Base-by-base conservation (phyloP, 2,329 filamentous ascomycete genomes). In the Sporothrix schenckii region DNA sequence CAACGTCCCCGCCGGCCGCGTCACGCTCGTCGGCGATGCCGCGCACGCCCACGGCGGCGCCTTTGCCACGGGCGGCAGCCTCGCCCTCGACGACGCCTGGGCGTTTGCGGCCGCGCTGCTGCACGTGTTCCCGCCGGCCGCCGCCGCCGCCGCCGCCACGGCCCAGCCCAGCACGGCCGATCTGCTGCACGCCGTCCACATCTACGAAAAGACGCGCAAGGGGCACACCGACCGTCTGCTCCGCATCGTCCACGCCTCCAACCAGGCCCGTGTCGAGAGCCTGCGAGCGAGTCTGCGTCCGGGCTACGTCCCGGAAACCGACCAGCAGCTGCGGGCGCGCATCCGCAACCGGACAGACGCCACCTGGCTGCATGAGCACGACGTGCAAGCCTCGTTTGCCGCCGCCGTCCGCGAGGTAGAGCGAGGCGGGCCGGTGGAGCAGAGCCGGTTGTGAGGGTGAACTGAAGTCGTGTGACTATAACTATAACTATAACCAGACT, bases 341-440 rank as follows among this genome's bases (percentile, higher is more conserved):
- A 79, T 83, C 73, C 76, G 72, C 30, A 78, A 73, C 24, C 76
- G 82, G 4, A 75, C 77, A 2, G 78, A 83, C 69, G 78, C 79
- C 5, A 77, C 74, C 19, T 84, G 82, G 83, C 77, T 85, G 41
- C 80, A 81, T 24, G 82, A 84, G 72, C 82, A 85, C 74, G 81
- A 84, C 74, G 82, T 84, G 3, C 30, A 53, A 34, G 72, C 61
- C 4, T 27, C 68, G 10, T 73, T 73, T 54, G 50, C 24, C 0
- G 50, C 41, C 53, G 71, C 71, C 0, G 65, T 72, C 34, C n/a
- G 14, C 2, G 67, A 68, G 21, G 34, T 61, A 1, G 44, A 49
- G 14, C 41, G 49, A 5, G 60, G 60, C 19, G 10, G 5, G 6
- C n/a, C 2, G 11, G 14, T 63, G 4, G 34, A 34, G 34, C 60